phyloP scores from a whole-genome alignment of 768 basidiomycete species.

The Bullera alba region DNA sequence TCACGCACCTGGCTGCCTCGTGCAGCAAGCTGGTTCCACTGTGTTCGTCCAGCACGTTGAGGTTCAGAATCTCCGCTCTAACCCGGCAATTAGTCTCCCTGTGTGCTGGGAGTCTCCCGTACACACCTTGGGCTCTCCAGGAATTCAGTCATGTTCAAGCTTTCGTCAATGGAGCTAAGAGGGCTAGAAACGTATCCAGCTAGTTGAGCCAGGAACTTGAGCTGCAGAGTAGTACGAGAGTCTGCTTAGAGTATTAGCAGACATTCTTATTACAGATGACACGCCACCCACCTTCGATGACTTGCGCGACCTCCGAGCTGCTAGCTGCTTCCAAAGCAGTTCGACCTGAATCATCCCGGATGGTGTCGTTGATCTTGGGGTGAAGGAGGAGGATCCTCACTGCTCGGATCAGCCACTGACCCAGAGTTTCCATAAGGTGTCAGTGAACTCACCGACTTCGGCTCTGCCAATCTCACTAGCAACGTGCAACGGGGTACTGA shows the following conservation, averaged over 20 bases:
- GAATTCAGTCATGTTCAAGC: constrained; percentile 24
- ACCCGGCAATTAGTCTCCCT: constrained; percentile 55
- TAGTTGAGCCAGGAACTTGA: constrained; percentile 63
- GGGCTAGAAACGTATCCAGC: constrained; percentile 59
- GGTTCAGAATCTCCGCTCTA: constrained; percentile 65
- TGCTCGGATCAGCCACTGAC: constrained; percentile 58
- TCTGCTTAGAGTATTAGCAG: constrained; percentile 49
- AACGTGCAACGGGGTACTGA: constrained; percentile 26
- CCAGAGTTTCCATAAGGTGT: constrained; percentile 3
- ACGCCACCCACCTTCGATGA: constrained; percentile 52
- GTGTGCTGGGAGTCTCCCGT: constrained; percentile 7
- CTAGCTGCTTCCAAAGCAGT: constrained; percentile 68
- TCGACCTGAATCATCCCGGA: constrained; percentile 60
- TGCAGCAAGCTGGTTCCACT: constrained; percentile 74
- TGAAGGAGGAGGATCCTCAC: constrained; percentile 72
- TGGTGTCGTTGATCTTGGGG: constrained; percentile 69
- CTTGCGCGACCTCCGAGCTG: constrained; percentile 58
- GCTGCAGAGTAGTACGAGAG: constrained; percentile 58
- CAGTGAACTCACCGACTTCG: constrained; percentile 22
- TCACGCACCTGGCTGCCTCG: constrained; percentile 60
- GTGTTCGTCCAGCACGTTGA: constrained; percentile 72
- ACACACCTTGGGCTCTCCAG: constrained; percentile 29
- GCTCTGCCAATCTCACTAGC: constrained; percentile 32
- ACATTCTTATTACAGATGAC: not conserved
- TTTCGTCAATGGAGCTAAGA: constrained; percentile 47